Base-by-base conservation (phyloP, 768 basidiomycete genomes). In the Boletus pseudo-olivaceus region DNA sequence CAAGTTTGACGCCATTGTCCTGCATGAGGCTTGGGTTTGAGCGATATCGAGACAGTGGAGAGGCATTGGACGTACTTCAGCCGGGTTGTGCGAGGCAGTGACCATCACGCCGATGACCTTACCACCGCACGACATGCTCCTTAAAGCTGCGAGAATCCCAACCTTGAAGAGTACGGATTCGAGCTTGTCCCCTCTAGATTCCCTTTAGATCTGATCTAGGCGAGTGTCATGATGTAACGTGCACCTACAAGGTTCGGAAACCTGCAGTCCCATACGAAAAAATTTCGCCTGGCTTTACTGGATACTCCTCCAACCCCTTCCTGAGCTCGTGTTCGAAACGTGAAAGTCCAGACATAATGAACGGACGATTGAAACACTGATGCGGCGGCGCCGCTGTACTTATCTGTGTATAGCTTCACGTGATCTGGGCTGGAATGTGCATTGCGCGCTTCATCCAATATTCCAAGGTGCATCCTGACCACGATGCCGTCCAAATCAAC, bases 71-170 rank as follows among this genome's bases (percentile, higher is more conserved):
- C 81, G 60, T 64, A 94, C 95, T 67, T 83, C 80, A 68, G 95
- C 95, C n/a, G 97, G 96, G 69, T 99, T 99, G 73, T 99, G 97
- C n/a, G 93, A 96, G 3, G 97, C 97, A 35, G 97, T 99, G 67
- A 99, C 87, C 97, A 99, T 98, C 20, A 98, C 91, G 15, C 97
- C 97, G 62, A 99, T 89, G 26, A 86, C 87, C 67, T 86, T 88
- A 27, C 97, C 93, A 66, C 88, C 87, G n/a, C 94, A 78, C 58
- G 83, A 86, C 76, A 88, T 97, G 74, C 94, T 98, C 54, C 97
- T 77, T 47, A 99, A 78, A 7, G 82, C 90, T 42, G 97, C 97
- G 17, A 99, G 76, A 38, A 98, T 73, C 11, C 93, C 97, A 14
- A 96, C 88, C 61, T 94, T 83, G 76, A 97, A 98, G 59, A 99